Conservation (phyloP, 2,329 filamentous ascomycete genomes). For the Scedosporium minutisporum region DNA sequence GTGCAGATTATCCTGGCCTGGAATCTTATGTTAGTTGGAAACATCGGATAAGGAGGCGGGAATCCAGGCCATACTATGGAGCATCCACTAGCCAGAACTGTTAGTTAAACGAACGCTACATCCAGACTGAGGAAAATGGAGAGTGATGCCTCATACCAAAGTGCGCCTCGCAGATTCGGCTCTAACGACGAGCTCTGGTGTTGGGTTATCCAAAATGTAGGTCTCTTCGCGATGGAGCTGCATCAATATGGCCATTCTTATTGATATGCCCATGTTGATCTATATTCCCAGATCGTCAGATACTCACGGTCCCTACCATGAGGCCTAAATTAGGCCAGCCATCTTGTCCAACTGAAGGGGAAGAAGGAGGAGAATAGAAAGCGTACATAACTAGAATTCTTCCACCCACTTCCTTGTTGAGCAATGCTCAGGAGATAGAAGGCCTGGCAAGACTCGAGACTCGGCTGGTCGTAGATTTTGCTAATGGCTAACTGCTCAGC, state of each 20-base stretch:
- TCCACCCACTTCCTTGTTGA: slow-evolving; percentile 46
- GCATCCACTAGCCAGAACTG: slow-evolving; percentile 38
- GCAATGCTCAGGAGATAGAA: slow-evolving; percentile 51
- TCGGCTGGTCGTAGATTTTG: slow-evolving; percentile 43
- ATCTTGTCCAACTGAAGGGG: not conserved
- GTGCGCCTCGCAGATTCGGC: slow-evolving; percentile 49
- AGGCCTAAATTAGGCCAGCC: not conserved
- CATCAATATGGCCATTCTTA: slow-evolving; percentile 46
- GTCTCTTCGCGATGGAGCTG: slow-evolving; percentile 46
- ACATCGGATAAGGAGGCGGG: slow-evolving; percentile 1
- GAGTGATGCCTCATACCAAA: slow-evolving; percentile 29
- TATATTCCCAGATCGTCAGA: slow-evolving; percentile 14
- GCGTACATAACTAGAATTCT: slow-evolving; percentile 44
- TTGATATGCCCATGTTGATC: slow-evolving; percentile 47
- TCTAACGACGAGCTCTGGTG: slow-evolving; percentile 33
- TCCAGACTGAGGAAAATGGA: not conserved
- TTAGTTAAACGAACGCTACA: not conserved
- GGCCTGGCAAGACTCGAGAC: slow-evolving; percentile 45
- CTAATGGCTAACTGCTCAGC: slow-evolving; percentile 35
- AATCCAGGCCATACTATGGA: slow-evolving; percentile 31
- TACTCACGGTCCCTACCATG: slow-evolving; percentile 11
- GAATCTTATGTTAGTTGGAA: not conserved
- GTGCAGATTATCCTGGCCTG: slow-evolving; percentile 45
- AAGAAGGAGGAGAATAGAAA: not conserved
- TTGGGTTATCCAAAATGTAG: slow-evolving; percentile 32